Percentiles rank a stretch among this genome's conserved stretches.
Evolutionary conservation across 768 basidiomycete genomes (phyloP).

Genomic region (Crepidotus variabilis): DNA sequence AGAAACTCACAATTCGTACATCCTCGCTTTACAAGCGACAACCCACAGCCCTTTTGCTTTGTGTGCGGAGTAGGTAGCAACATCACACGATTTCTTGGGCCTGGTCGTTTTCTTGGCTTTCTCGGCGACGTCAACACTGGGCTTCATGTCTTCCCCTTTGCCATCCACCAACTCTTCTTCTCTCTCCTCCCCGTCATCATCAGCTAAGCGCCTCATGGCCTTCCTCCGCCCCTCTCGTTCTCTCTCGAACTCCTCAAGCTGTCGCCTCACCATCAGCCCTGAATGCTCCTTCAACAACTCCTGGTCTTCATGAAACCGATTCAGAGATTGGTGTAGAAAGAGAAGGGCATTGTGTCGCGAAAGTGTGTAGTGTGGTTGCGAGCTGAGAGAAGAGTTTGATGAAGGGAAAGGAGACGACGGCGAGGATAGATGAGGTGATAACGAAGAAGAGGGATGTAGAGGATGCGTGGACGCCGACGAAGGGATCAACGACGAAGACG

Average conservation of each 20-base stretch:
- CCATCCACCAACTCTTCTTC: too few relatives aligned
- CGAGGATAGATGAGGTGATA: neutral
- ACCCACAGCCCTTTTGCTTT: constrained; percentile 1
- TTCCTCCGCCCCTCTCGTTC: constrained; percentile 1
- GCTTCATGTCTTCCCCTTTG: neutral
- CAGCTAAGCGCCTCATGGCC: neutral
- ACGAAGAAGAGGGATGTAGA: neutral
- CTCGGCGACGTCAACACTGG: neutral
- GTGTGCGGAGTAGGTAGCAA: neutral
- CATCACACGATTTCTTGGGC: neutral
- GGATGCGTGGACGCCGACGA: neutral
- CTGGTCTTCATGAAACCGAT: constrained; percentile 4
- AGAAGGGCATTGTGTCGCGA: constrained; percentile 1
- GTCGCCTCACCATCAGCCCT: neutral
- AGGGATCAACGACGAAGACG: neutral
- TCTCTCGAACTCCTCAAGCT: constrained; percentile 5
- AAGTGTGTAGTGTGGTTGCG: constrained; percentile 1
- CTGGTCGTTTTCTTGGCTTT: neutral
- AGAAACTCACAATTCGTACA: constrained; percentile 7
- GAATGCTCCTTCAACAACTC: neutral
- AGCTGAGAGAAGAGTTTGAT: too few relatives aligned
- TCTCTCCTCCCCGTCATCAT: neutral
- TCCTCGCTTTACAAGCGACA: constrained; percentile 8
- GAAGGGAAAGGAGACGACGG: neutral
- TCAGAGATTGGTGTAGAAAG: constrained; percentile 1